Evolutionary conservation across 768 basidiomycete genomes (phyloP), one percentile per base, ranked within the genome.

Genomic region (Kwoniella heveanensis): DNA sequence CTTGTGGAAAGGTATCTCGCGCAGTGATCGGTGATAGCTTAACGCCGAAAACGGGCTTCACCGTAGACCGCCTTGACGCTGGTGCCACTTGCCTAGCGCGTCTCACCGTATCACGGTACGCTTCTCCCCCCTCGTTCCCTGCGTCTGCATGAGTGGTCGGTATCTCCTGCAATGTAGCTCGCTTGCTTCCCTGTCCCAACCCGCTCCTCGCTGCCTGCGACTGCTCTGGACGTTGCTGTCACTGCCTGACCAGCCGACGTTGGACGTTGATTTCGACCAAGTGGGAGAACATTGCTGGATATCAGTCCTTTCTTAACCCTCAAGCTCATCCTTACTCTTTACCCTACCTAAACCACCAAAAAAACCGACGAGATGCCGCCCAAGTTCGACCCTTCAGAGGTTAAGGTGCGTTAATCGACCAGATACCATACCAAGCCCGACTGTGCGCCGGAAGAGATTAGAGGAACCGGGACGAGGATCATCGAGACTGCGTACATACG

Each of bases 331-430:
- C 27, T 54, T 48, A 54, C 48, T 30, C 57, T 49, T 25, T 27
- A 60, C 49, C 59, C 44, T 62, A 61, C 49, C 46, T 62, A 22
- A 46, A 36, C 60, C 47, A n/a, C 32, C n/a, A n/a, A 54, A 62
- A 69, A 63, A 66, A 51, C 54, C 60, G 58, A 58, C 71, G 62
- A 64, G 30, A 79, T 80, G 78, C 67, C 78, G 51, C 82, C 81
- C 74, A 83, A 81, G 75, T 61, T 82, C 75, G 95, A 99, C 85
- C 95, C 95, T 76, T 90, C 85, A 83, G 95, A 99, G 85, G 85
- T 98, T 82, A 98, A 97, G 78, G 80, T 80, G 56, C 48, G 80
- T 72, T 24, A n/a, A n/a, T n/a, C n/a, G n/a, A n/a, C n/a, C 13
- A 13, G 54, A 56, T 19, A n/a, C 32, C 13, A 44, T 44, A n/a